Conservation (phyloP, 164 flowering plant genomes). For the Malania oleifera region DNA sequence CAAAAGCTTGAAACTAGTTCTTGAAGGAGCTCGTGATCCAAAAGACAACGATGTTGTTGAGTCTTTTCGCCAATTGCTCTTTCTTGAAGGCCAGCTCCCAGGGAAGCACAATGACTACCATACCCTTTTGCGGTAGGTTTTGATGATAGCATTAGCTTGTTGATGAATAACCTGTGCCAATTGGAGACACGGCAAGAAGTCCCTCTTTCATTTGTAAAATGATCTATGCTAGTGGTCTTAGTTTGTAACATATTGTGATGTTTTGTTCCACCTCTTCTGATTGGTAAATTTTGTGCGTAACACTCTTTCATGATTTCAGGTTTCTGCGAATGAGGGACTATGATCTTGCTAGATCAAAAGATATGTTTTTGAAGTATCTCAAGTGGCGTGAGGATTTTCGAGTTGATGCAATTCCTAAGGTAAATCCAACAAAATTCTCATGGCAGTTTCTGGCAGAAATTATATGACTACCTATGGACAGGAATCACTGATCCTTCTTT, state of each 20-base stretch:
- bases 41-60: slow-evolving; percentile 44
- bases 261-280: background rate
- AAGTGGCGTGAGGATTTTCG: slow-evolving; percentile 53
- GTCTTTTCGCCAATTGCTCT: slow-evolving; percentile 42
- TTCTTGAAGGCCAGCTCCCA: slow-evolving; percentile 30
- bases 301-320: slow-evolving; percentile 24
- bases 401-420: slow-evolving; percentile 55
- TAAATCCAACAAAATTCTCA: slow-evolving; percentile 1
- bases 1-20: slow-evolving; percentile 22
- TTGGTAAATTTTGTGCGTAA: background rate
- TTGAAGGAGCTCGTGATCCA: slow-evolving; percentile 41
- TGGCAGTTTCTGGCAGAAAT: background rate
- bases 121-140: slow-evolving; percentile 55
- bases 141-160: background rate
- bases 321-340: slow-evolving; percentile 57
- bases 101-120: slow-evolving; percentile 48
- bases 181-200: background rate
- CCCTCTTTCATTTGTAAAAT: background rate
- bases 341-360: slow-evolving; percentile 50
- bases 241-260: background rate
- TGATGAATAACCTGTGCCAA: background rate
- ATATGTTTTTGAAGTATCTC: slow-evolving; percentile 45
- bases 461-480: background rate
- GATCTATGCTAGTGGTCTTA: background rate
- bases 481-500: too few relatives aligned